A percentile compares a stretch with the other conserved stretches of the same genome.
Evolutionary conservation across 306 rosid genomes (phyloP).

Genomic region (Vigna reflexopilosa): DNA sequence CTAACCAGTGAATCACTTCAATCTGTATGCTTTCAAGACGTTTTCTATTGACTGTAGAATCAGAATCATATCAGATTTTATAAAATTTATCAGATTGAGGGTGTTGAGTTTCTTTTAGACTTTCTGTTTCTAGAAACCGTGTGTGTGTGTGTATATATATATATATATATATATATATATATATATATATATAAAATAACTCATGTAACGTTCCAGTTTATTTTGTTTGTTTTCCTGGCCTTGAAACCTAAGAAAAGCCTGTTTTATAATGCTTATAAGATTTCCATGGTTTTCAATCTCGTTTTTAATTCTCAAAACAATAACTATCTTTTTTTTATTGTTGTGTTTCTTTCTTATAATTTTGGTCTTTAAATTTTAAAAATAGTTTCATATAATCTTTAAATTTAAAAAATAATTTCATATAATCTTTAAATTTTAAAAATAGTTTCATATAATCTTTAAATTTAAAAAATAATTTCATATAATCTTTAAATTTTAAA

Average conservation of each 20-base stretch:
- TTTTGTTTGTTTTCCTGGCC: conserved; percentile 34
- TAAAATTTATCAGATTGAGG: neutral
- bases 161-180: no score
- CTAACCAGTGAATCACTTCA: conserved; percentile 10
- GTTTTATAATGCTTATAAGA: conserved; percentile 24
- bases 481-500: neutral
- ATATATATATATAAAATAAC: neutral
- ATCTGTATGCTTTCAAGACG: conserved; percentile 15
- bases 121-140: conserved; percentile 1
- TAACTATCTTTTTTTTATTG: no score
- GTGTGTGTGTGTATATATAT: no score
- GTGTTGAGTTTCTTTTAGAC: neutral
- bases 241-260: neutral
- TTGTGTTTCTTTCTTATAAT: no score
- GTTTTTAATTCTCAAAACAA: neutral
- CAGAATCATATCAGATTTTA: neutral
- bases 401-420: no score
- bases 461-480: no score
- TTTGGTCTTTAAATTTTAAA: no score
- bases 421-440: no score
- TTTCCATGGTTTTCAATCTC: conserved; percentile 31
- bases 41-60: neutral
- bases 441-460: no score
- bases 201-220: conserved; percentile 11
- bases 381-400: no score